phyloP scores from a whole-genome alignment of 1,284 basidiomycete species.

The Phellinidium pouzarii region DNA sequence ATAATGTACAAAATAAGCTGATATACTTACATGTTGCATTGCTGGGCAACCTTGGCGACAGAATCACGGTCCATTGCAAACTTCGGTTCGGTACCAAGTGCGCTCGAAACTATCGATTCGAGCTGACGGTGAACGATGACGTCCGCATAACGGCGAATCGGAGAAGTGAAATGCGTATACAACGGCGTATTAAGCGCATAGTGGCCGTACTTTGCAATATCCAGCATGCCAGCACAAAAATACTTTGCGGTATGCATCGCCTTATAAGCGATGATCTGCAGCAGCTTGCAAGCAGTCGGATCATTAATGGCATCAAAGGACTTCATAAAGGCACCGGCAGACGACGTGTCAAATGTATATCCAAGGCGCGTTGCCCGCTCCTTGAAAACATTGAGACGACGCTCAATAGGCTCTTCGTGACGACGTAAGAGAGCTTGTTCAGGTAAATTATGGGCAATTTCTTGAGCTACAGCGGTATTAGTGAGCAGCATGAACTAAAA shows the following conservation, averaged over 20 bases:
- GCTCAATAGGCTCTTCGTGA: conserved; percentile 89
- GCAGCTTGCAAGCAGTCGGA: conserved; percentile 61
- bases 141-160: conserved; percentile 91
- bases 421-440: conserved; percentile 93
- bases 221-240: conserved; percentile 98
- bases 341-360: conserved; percentile 75
- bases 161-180: conserved; percentile 97
- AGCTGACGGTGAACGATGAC: conserved; percentile 95
- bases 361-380: conserved; percentile 82
- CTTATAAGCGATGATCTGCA: conserved; percentile 82
- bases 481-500: conserved; percentile 87
- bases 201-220: conserved; percentile 96
- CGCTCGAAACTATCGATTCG: conserved; percentile 75
- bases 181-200: conserved; percentile 88
- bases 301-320: conserved; percentile 75
- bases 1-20: not conserved
- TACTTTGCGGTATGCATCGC: conserved; percentile 92
- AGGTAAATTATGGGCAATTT: conserved; percentile 88
- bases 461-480: conserved; percentile 87
- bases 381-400: conserved; percentile 73
- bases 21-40: conserved; percentile 82
- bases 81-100: conserved; percentile 59
- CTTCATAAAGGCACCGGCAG: conserved; percentile 77
- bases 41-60: conserved; percentile 94
- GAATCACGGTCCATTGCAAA: conserved; percentile 97